Evolutionary conservation across 257 asterid species (phyloP).

Genomic region (Paulownia fortunei): DNA sequence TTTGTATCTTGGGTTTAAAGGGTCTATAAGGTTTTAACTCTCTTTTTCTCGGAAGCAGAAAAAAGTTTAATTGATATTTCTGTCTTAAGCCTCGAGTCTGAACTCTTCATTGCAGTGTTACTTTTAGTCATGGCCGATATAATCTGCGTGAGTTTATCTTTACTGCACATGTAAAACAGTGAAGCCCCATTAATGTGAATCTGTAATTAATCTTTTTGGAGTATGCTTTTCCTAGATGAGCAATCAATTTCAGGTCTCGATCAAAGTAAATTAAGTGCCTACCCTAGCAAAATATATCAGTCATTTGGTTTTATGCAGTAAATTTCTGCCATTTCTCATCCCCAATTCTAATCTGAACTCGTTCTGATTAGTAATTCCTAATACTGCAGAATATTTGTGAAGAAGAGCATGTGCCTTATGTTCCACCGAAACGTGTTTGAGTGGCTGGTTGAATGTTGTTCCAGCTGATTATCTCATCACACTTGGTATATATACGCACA

Average conservation of each 20-base stretch:
- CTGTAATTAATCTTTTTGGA: neutral
- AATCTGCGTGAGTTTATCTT: neutral
- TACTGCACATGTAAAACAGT: neutral
- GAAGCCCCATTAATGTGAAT: neutral
- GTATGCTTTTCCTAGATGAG: neutral
- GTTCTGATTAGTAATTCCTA: neutral
- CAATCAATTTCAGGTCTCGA: neutral
- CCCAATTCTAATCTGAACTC: neutral
- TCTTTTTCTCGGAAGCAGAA: neutral
- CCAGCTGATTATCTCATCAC: neutral
- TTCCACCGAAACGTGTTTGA: slow-evolving; percentile 75
- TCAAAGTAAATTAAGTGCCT: neutral
- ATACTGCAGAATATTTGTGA: slow-evolving; percentile 74
- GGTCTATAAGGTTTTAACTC: neutral
- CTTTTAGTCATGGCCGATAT: neutral
- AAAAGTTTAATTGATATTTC: neutral
- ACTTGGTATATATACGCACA: neutral
- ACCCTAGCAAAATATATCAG: neutral
- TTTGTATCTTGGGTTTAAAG: neutral
- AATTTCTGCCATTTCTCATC: neutral
- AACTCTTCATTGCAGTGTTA: neutral
- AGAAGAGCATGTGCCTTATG: slow-evolving; percentile 71
- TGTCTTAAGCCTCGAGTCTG: neutral
- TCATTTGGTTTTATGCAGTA: neutral
- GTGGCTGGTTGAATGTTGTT: neutral